Evolutionary conservation across 139 green algal species (phyloP).

Genomic region (Ettlia oleoabundans): DNA sequence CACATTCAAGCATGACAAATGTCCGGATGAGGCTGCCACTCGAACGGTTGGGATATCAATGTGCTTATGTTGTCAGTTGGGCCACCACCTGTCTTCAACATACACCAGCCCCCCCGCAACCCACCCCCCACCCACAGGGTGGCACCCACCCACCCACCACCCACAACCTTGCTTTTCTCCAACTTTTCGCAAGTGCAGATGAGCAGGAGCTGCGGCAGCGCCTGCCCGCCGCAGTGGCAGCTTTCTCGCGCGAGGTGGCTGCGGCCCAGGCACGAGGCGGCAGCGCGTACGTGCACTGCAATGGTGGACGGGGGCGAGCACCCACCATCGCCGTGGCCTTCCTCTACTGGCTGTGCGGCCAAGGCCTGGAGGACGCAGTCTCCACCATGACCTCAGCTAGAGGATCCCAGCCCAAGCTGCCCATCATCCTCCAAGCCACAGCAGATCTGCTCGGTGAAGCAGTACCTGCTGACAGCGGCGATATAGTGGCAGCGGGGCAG

Average conservation of each 20-base stretch:
- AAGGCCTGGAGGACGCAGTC: not conserved
- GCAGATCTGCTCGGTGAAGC: not conserved
- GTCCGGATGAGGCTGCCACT: no score
- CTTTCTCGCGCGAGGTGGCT: not conserved
- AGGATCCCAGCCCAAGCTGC: not conserved
- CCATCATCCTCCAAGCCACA: not conserved
- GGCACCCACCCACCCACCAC: not conserved
- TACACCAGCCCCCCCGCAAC: no score
- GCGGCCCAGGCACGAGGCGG: not conserved
- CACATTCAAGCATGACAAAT: no score
- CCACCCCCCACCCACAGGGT: no score
- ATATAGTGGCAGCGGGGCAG: no score
- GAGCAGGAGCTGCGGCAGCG: not conserved
- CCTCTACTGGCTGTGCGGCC: constrained; percentile 7
- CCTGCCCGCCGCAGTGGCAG: not conserved
- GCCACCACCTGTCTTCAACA: no score
- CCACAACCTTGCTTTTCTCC: not conserved
- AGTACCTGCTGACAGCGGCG: no score
- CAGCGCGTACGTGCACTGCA: constrained; percentile 9
- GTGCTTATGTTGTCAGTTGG: no score
- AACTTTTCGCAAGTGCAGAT: no score
- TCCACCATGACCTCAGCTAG: not conserved
- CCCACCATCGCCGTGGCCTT: not conserved
- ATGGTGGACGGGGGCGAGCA: not conserved
- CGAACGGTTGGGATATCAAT: no score